Conservation (phyloP, 345 rosid genomes). For the Euphorbia tirucalli region DNA sequence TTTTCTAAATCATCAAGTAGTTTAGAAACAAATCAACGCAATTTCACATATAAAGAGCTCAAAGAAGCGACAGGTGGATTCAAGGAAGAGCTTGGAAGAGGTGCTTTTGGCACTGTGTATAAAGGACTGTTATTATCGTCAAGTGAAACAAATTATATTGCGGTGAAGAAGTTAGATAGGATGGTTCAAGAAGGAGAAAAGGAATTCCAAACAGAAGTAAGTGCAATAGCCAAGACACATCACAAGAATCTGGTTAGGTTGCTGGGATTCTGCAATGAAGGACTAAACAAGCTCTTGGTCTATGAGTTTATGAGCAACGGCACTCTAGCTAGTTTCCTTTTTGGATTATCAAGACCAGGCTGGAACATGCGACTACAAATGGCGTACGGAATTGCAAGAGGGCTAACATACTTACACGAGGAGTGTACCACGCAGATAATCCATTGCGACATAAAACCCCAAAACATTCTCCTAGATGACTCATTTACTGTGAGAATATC, state of each 20-base stretch:
- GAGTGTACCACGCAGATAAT: constrained; percentile 16
- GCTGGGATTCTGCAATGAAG: constrained; percentile 15
- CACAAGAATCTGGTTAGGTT: constrained; percentile 14
- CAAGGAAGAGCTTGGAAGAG: constrained; percentile 19
- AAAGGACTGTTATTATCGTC: constrained; percentile 10
- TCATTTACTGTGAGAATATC: constrained; percentile 9
- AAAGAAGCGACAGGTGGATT: constrained; percentile 13
- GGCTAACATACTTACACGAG: constrained; percentile 10
- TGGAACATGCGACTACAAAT: constrained; percentile 14
- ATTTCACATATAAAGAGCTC: constrained; percentile 7
- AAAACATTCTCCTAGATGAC: constrained; percentile 15
- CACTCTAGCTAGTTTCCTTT: constrained; percentile 9
- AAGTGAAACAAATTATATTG: constrained; percentile 3
- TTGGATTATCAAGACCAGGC: constrained; percentile 8
- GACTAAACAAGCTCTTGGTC: constrained; percentile 1
- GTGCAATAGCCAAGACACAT: neutral
- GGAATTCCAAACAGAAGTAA: constrained; percentile 14
- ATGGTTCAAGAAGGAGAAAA: constrained; percentile 13
- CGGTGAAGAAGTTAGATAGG: constrained; percentile 17
- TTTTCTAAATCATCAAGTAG: neutral
- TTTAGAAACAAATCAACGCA: constrained; percentile 8
- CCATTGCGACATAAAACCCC: constrained; percentile 15
- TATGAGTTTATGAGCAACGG: constrained; percentile 21
- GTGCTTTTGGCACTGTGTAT: constrained; percentile 16
- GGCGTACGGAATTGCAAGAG: constrained; percentile 17